Conservation (phyloP, 176 grass and related monocot genomes). For the Cenchrus fungigraminus region DNA sequence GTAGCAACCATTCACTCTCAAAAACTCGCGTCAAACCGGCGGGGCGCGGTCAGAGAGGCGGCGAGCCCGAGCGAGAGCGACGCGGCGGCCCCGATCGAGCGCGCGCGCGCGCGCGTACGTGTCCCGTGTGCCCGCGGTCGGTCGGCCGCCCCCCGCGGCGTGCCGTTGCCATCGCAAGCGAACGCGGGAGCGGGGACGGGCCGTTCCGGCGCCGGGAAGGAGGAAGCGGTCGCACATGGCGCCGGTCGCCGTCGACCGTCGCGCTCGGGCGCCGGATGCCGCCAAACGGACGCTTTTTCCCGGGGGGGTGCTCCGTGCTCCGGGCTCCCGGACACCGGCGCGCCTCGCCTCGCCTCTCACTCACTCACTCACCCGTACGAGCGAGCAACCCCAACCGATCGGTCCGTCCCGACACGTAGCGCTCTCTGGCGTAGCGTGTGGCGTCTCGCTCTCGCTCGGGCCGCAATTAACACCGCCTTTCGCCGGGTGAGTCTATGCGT, state of each 20-base stretch:
- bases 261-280: conserved; percentile 26
- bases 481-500: neutral
- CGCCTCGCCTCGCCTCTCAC: no score
- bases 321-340: no score
- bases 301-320: neutral
- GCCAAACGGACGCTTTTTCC: conserved; percentile 29
- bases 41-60: neutral
- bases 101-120: neutral
- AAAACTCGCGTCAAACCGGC: no score
- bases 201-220: conserved; percentile 31
- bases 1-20: no score
- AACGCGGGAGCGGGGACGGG: neutral
- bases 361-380: neutral
- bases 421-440: neutral
- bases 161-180: no score
- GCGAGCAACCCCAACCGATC: neutral
- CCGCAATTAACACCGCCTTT: conserved; percentile 13
- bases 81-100: neutral
- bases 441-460: neutral
- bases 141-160: neutral
- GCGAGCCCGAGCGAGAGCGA: neutral
- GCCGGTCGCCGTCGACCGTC: conserved; percentile 38
- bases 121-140: neutral
- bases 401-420: conserved; percentile 15
- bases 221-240: conserved; percentile 21